These are phyloP conservation scores for Durotheca rogersii DNA, from an alignment of 495 filamentous ascomycete species.

Conservation along the genomic window DNA sequence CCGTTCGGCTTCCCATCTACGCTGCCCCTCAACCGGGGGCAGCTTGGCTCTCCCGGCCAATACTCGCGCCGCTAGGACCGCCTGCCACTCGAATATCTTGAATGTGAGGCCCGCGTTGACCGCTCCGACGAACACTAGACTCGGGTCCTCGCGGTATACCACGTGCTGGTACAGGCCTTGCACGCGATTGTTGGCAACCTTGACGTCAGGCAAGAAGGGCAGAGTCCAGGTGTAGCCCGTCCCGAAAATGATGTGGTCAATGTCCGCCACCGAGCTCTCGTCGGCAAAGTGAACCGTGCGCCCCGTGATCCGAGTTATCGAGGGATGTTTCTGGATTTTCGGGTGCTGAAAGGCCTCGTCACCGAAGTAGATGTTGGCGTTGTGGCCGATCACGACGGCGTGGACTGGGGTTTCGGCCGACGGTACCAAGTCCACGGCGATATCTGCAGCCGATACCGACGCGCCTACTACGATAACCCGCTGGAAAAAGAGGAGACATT, in stretches of 20 bases:
- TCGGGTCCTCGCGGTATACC: slow-evolving; percentile 50
- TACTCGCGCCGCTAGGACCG: slow-evolving; percentile 39
- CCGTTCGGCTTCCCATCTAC: slow-evolving; percentile 54
- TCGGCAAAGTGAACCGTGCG: slow-evolving; percentile 49
- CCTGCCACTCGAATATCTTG: slow-evolving; percentile 49
- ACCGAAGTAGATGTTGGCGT: slow-evolving; percentile 54
- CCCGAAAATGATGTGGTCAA: slow-evolving; percentile 60
- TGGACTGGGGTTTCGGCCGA: slow-evolving; percentile 37
- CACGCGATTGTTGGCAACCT: slow-evolving; percentile 54
- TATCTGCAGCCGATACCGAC: slow-evolving; percentile 71
- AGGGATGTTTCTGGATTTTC: slow-evolving; percentile 43
- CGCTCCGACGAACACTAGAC: slow-evolving; percentile 37
- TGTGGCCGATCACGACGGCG: slow-evolving; percentile 35
- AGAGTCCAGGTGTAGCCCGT: slow-evolving; percentile 59
- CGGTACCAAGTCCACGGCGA: slow-evolving; percentile 64
- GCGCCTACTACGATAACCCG: slow-evolving; percentile 68
- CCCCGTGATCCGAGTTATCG: slow-evolving; percentile 34
- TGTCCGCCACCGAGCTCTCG: slow-evolving; percentile 46
- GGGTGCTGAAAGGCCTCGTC: slow-evolving; percentile 54
- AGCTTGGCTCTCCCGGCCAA: slow-evolving; percentile 43
- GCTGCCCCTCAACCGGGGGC: slow-evolving; percentile 45
- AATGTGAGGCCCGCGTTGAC: slow-evolving; percentile 38
- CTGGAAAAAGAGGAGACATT: slow-evolving; percentile 13
- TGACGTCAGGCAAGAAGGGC: slow-evolving; percentile 54
- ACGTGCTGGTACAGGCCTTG: slow-evolving; percentile 59